Evolutionary conservation across 2,329 filamentous ascomycete genomes (phyloP).

Genomic region (Lecanicillium sp.): DNA sequence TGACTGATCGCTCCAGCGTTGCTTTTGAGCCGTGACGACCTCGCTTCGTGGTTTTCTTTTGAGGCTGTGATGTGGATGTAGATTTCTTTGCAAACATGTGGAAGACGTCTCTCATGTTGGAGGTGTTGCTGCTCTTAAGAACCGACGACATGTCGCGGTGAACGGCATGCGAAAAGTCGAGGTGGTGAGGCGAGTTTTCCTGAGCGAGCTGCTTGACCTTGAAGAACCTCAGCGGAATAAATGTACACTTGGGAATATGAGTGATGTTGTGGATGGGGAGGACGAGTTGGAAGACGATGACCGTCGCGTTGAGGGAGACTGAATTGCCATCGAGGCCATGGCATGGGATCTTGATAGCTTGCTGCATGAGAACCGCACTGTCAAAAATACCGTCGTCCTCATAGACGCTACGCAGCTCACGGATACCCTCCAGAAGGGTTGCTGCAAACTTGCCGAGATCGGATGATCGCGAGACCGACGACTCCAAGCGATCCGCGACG

Average conservation of each 20-base stretch:
- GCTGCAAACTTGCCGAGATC: slow-evolving; percentile 33
- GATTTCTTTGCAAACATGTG: neutral
- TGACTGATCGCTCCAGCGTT: slow-evolving; percentile 2
- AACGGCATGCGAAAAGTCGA: slow-evolving; percentile 54
- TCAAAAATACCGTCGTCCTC: slow-evolving; percentile 41
- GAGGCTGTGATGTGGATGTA: neutral
- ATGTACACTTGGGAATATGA: slow-evolving; percentile 46
- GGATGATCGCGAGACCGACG: neutral
- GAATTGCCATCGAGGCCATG: slow-evolving; percentile 16
- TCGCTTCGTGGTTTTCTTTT: neutral
- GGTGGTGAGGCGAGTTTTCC: slow-evolving; percentile 46
- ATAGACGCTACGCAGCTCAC: slow-evolving; percentile 31
- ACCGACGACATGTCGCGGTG: slow-evolving; percentile 55
- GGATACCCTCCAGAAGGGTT: slow-evolving; percentile 38
- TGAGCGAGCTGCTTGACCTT: slow-evolving; percentile 59
- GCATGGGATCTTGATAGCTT: slow-evolving; percentile 38
- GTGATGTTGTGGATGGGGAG: slow-evolving; percentile 54
- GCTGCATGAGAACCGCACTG: slow-evolving; percentile 39
- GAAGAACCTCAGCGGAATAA: slow-evolving; percentile 59
- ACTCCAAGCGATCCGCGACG: slow-evolving; percentile 18
- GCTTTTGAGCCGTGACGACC: neutral
- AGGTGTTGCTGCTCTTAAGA: slow-evolving; percentile 24
- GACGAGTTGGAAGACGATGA: slow-evolving; percentile 55
- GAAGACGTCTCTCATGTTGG: neutral
- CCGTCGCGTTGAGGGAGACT: slow-evolving; percentile 14